Evolutionary conservation across 495 filamentous ascomycete species (phyloP).

Genomic region (Talaromyces nanjingensis): DNA sequence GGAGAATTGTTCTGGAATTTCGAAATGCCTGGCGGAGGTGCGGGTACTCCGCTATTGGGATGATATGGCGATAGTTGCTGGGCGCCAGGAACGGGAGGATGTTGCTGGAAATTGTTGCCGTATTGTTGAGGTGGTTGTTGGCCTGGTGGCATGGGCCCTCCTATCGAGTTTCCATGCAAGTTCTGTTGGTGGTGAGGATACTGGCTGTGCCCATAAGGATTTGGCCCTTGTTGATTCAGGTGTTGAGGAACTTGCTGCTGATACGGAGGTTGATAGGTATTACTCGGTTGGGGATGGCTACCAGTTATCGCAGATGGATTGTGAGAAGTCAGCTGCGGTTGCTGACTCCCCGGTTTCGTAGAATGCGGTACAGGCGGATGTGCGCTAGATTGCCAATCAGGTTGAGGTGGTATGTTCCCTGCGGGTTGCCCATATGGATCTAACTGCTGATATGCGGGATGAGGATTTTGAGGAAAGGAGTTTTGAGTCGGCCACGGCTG

Average conservation of each 20-base stretch:
- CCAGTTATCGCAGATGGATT: background rate
- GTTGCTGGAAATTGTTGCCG: background rate
- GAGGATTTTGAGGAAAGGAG: background rate
- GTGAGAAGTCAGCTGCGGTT: background rate
- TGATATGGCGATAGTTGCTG: background rate
- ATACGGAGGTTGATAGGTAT: background rate
- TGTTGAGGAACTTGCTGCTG: conserved; percentile 4
- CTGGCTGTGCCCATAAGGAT: background rate
- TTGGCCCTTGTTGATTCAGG: background rate
- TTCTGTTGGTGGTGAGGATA: background rate
- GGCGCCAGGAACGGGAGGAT: background rate
- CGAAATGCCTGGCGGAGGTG: background rate
- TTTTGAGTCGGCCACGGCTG: conserved; percentile 1
- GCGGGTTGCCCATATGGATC: background rate
- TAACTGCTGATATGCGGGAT: background rate
- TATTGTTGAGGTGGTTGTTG: background rate
- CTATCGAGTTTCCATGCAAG: background rate
- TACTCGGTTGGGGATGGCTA: background rate
- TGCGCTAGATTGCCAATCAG: conserved; percentile 5
- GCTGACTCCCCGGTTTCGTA: conserved; percentile 4
- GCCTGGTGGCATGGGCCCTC: background rate
- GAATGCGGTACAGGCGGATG: conserved; percentile 7
- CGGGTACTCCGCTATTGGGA: background rate
- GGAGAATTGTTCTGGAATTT: background rate
- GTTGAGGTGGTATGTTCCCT: background rate